Evolutionary conservation across 345 rosid species (phyloP).

Genomic region (Nasturtium officinale): DNA sequence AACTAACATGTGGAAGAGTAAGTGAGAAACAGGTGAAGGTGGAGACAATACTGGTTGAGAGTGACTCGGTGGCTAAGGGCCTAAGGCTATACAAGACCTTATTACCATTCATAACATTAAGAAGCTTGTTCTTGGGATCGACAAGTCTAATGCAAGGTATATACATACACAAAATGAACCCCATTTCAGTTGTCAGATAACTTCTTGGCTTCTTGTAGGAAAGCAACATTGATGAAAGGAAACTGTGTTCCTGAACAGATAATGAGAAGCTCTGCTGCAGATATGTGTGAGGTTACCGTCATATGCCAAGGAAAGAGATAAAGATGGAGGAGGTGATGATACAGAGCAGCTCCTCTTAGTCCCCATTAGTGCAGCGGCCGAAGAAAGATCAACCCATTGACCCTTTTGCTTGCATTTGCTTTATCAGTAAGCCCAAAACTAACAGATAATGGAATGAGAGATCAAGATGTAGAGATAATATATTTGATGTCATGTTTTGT

Average conservation of each 20-base stretch:
- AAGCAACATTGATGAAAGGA: slow-evolving; percentile 53
- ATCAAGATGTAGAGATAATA: slow-evolving; percentile 4
- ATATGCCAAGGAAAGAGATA: slow-evolving; percentile 67
- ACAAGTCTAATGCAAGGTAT: slow-evolving; percentile 64
- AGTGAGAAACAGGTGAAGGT: slow-evolving; percentile 56
- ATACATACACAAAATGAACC: neutral
- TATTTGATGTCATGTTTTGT: slow-evolving; percentile 11
- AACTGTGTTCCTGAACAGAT: slow-evolving; percentile 56
- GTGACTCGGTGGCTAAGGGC: slow-evolving; percentile 68
- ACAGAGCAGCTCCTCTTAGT: slow-evolving; percentile 27
- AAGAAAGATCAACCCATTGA: slow-evolving; percentile 38
- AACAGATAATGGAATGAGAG: slow-evolving; percentile 28
- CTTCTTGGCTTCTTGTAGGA: slow-evolving; percentile 48
- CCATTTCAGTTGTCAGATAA: slow-evolving; percentile 16
- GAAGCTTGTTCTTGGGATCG: slow-evolving; percentile 78
- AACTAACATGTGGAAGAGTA: slow-evolving; percentile 5
- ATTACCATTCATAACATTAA: slow-evolving; percentile 69
- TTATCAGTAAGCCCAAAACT: slow-evolving; percentile 46
- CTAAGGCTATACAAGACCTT: slow-evolving; percentile 70
- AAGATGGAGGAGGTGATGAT: slow-evolving; percentile 29
- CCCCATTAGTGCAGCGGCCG: slow-evolving; percentile 21
- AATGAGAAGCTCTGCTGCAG: slow-evolving; percentile 52
- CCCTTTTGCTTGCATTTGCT: slow-evolving; percentile 55
- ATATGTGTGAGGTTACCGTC: slow-evolving; percentile 57
- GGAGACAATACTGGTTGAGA: slow-evolving; percentile 76